Base-by-base conservation (phyloP, 768 basidiomycete genomes). In the Postia placenta region DNA sequence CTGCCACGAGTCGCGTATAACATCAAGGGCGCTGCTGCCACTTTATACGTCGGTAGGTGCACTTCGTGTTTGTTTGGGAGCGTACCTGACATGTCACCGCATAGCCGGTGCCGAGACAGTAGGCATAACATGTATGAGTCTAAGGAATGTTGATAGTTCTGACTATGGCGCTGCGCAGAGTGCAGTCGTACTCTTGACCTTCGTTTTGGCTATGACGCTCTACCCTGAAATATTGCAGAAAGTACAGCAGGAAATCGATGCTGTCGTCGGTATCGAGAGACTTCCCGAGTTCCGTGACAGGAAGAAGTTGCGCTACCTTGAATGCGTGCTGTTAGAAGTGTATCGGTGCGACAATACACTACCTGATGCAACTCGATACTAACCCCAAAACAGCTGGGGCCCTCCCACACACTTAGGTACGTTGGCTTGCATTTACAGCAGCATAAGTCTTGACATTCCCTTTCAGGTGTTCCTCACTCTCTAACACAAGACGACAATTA, bases 161-260 rank as follows among this genome's bases (percentile, higher is more conserved):
- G 33, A 22, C 7, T 24, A 24, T n/a, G 14, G n/a, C 7, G 26
- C 11, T 2, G 3, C n/a, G 6, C 50, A 70, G 69, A 68, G 64
- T 20, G 52, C 58, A 1, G 66, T 67, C 11, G 58, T 59, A 12
- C 5, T 72, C 4, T 17, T 58, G 20, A 45, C 60, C 5, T 69
- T 71, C 47, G 36, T 66, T 39, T 58, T 68, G 3, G 66, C 63
- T 14, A 68, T 70, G 67, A 26, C 63, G 7, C 25, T 54, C 14
- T 56, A 55, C 49, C 70, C 69, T 0, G 58, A 66, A 11, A 52
- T 66, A 9, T 67, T 69, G 41, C 52, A 46, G 2, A 60, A 59
- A 35, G 69, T 67, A 17, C 68, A 66, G 17, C 62, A 56, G 28
- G 71, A 73, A 50, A 54, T 73, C 9, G 69, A 72, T 51, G 67